Conservation (phyloP, 768 basidiomycete genomes). For the Sarcodon sp. region DNA sequence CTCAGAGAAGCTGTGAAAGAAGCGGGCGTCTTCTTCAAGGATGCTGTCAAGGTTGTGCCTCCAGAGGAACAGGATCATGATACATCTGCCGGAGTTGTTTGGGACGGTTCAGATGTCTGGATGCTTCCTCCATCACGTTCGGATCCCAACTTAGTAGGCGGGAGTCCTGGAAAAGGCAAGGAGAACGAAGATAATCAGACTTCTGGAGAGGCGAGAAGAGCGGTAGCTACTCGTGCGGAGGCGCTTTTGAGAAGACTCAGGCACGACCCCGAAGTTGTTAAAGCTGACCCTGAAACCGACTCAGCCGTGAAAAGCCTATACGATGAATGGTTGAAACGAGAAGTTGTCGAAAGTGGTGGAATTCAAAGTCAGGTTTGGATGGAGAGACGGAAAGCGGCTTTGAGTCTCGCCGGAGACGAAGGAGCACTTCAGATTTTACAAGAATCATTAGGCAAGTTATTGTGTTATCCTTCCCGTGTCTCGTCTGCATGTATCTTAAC, state of each 20-base stretch:
- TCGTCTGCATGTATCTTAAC: too few species aligned
- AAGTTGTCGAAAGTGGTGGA: conserved; percentile 45
- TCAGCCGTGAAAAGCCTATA: conserved; percentile 40
- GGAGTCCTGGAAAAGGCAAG: conserved; percentile 17
- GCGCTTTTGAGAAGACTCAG: conserved; percentile 61
- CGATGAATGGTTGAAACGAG: conserved; percentile 37
- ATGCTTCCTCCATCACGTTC: conserved; percentile 36
- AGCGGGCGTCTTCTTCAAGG: conserved; percentile 41
- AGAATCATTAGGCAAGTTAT: conserved; percentile 43
- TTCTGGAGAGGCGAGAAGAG: conserved; percentile 30
- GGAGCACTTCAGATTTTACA: conserved; percentile 36
- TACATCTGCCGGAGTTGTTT: conserved; percentile 32
- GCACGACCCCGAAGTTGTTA: conserved; percentile 63
- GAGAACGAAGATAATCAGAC: conserved; percentile 22
- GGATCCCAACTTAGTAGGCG: conserved; percentile 8
- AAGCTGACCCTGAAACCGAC: conserved; percentile 63
- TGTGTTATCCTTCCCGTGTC: neutral
- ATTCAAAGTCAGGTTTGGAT: conserved; percentile 47
- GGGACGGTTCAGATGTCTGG: conserved; percentile 88
- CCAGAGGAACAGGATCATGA: conserved; percentile 35
- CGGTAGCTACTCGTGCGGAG: conserved; percentile 65
- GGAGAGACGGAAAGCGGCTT: conserved; percentile 29
- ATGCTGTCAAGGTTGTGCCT: conserved; percentile 88
- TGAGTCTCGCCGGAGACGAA: conserved; percentile 40
- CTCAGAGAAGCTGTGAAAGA: conserved; percentile 27